These are phyloP conservation scores for Catunica adiposa DNA, from an alignment of 2,329 filamentous ascomycete genomes.

Conservation along the genomic window DNA sequence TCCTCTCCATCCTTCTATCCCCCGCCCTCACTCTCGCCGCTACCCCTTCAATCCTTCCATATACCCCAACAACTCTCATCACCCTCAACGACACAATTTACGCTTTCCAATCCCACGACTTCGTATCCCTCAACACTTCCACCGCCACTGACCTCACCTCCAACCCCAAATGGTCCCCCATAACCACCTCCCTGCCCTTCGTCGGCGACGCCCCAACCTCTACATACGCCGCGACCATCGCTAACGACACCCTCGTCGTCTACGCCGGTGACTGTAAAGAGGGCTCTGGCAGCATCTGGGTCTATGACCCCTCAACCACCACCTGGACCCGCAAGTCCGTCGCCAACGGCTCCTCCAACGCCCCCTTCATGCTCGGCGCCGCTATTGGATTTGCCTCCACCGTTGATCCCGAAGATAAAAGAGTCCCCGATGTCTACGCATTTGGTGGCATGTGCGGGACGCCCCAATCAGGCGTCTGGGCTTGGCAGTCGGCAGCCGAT, in stretches of 20 bases:
- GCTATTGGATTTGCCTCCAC: slow-evolving; percentile 52
- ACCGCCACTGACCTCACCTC: slow-evolving; percentile 29
- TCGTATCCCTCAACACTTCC: slow-evolving; percentile 48
- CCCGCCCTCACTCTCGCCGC: slow-evolving; percentile 5
- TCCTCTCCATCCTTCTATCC: not conserved
- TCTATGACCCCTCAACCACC: slow-evolving; percentile 34
- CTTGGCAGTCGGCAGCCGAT: slow-evolving; percentile 51
- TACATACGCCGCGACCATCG: slow-evolving; percentile 52
- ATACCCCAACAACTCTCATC: slow-evolving; percentile 10
- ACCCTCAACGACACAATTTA: slow-evolving; percentile 39
- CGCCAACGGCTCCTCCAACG: slow-evolving; percentile 15
- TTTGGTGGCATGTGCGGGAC: slow-evolving; percentile 76
- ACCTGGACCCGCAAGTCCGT: slow-evolving; percentile 16
- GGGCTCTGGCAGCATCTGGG: slow-evolving; percentile 47
- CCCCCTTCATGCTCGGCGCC: slow-evolving; percentile 35
- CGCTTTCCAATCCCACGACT: slow-evolving; percentile 33
- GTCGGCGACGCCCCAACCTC: slow-evolving; percentile 31
- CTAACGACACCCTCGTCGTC: slow-evolving; percentile 50
- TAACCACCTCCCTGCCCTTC: slow-evolving; percentile 48
- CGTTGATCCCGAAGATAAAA: slow-evolving; percentile 26
- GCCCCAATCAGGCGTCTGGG: slow-evolving; percentile 23
- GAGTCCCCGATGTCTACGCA: slow-evolving; percentile 43
- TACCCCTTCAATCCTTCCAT: slow-evolving; percentile 6
- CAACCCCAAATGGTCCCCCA: slow-evolving; percentile 29
- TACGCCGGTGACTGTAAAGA: slow-evolving; percentile 57